phyloP scores from a whole-genome alignment of 352 stramenopile genomes.

The Phytophthora capsici region DNA sequence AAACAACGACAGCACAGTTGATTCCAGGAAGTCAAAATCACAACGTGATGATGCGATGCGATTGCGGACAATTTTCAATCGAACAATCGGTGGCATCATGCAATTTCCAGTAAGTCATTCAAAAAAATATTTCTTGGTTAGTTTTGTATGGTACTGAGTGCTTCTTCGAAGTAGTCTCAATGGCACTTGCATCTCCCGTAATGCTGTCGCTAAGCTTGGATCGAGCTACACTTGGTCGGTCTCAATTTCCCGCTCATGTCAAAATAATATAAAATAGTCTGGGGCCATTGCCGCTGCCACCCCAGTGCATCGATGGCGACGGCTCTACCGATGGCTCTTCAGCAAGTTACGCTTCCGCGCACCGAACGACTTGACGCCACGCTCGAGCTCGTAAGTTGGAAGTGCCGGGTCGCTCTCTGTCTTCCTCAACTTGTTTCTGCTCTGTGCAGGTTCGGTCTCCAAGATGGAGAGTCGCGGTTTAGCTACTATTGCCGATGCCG shows the following conservation, averaged over 20 bases:
- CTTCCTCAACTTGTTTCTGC: conserved; percentile 23
- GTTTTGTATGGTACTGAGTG: conserved; percentile 27
- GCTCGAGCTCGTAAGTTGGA: conserved; percentile 32
- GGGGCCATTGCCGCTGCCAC: conserved; percentile 15
- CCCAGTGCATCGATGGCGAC: conserved; percentile 6
- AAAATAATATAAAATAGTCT: conserved; percentile 42
- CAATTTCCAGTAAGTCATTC: too few species aligned
- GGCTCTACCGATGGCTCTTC: conserved; percentile 39
- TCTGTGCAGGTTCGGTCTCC: conserved; percentile 25
- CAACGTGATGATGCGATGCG: conserved; percentile 11
- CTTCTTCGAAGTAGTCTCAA: not conserved
- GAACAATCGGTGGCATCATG: not conserved
- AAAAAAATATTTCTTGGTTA: conserved; percentile 12
- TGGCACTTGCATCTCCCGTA: conserved; percentile 14
- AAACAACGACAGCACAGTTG: not conserved
- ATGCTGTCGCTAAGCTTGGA: conserved; percentile 8
- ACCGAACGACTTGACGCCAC: conserved; percentile 67
- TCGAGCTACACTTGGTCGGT: not conserved
- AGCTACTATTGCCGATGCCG: not conserved
- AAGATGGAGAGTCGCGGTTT: conserved; percentile 23
- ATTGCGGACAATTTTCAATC: conserved; percentile 2
- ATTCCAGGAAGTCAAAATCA: too few species aligned
- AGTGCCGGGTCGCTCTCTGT: conserved; percentile 22
- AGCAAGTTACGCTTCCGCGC: conserved; percentile 57
- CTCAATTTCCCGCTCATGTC: conserved; percentile 2